A percentile compares a stretch with the other conserved stretches of the same genome.
These are phyloP conservation scores for Fusarium sp. DNA, from an alignment of 2,329 filamentous ascomycete genomes.

Conservation along the genomic window DNA sequence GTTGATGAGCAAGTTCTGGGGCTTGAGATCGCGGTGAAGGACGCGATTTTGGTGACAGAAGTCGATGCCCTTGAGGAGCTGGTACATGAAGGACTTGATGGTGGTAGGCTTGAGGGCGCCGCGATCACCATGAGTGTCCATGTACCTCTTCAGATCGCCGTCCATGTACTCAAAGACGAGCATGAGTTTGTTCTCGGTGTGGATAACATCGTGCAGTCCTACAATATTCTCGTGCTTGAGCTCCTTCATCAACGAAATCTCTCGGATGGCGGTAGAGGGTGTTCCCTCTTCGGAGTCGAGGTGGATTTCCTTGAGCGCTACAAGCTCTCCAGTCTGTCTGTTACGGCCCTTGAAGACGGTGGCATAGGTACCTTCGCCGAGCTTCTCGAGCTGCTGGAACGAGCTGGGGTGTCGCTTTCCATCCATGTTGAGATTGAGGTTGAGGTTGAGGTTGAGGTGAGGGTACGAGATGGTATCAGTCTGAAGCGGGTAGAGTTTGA, in stretches of 20 bases:
- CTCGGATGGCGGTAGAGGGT: constrained; percentile 94
- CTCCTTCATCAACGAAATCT: constrained; percentile 99
- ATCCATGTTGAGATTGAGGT: constrained; percentile 72
- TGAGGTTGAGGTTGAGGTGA: not conserved
- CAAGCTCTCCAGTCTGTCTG: constrained; percentile 93
- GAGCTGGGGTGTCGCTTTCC: constrained; percentile 92
- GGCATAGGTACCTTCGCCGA: constrained; percentile 98
- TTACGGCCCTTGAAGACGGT: constrained; percentile 99
- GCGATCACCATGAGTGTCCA: constrained; percentile 91
- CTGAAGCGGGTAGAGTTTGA: not conserved
- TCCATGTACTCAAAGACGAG: constrained; percentile 99
- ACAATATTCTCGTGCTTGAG: constrained; percentile 99
- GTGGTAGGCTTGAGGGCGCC: constrained; percentile 87
- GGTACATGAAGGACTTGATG: constrained; percentile 99
- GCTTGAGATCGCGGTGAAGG: constrained; percentile 93
- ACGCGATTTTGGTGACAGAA: constrained; percentile 99
- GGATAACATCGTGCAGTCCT: constrained; percentile 96
- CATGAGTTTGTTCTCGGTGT: constrained; percentile 99
- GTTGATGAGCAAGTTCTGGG: constrained; percentile 96
- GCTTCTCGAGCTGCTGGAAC: constrained; percentile 98
- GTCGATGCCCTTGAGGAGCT: constrained; percentile 92
- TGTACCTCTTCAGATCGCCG: constrained; percentile 97
- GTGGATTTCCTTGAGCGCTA: constrained; percentile 98
- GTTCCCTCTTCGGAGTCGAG: constrained; percentile 98
- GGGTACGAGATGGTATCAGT: not conserved